These are phyloP conservation scores for Umbilicaria muhlenbergii DNA, from an alignment of 495 filamentous ascomycete species.

Conservation along the genomic window DNA sequence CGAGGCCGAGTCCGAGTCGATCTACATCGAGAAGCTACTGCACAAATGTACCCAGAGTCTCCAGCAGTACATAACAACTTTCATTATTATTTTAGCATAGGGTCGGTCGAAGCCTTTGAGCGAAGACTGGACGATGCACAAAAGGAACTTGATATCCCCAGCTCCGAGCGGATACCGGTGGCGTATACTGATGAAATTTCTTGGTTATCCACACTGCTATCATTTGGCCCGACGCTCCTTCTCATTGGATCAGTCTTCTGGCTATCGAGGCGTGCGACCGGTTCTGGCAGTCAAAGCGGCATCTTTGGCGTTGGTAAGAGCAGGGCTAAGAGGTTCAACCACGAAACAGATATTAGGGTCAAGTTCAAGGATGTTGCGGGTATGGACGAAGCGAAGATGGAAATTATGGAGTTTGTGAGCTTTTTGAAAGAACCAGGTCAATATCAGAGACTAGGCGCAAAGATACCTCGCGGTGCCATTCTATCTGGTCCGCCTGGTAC, in stretches of 20 bases:
- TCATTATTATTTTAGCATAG: slow-evolving; percentile 89
- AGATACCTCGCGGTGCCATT: slow-evolving; percentile 94
- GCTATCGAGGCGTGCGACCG: slow-evolving; percentile 48
- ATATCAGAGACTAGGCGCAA: slow-evolving; percentile 87
- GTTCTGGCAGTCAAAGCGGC: slow-evolving; percentile 52
- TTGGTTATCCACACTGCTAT: slow-evolving; percentile 40
- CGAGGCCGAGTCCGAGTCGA: slow-evolving; percentile 62
- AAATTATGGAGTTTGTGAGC: slow-evolving; percentile 98
- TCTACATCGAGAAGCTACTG: slow-evolving; percentile 66
- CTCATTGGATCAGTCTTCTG: slow-evolving; percentile 67
- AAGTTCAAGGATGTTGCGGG: slow-evolving; percentile 96
- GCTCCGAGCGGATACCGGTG: slow-evolving; percentile 75
- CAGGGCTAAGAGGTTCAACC: slow-evolving; percentile 90
- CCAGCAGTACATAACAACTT: slow-evolving; percentile 52
- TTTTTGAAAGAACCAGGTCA: slow-evolving; percentile 83
- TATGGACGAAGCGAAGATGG: slow-evolving; percentile 95
- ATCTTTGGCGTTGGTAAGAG: slow-evolving; percentile 94
- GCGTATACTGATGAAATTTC: slow-evolving; percentile 67
- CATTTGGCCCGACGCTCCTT: slow-evolving; percentile 81
- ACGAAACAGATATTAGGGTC: slow-evolving; percentile 87
- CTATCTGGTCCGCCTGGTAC: slow-evolving; percentile 93
- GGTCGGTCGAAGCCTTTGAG: slow-evolving; percentile 88
- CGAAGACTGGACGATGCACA: slow-evolving; percentile 75
- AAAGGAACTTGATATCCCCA: slow-evolving; percentile 68
- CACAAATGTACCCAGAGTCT: slow-evolving; percentile 68